Base-by-base conservation (phyloP, 1,284 basidiomycete genomes). In the Stygiomarasmius scandens region DNA sequence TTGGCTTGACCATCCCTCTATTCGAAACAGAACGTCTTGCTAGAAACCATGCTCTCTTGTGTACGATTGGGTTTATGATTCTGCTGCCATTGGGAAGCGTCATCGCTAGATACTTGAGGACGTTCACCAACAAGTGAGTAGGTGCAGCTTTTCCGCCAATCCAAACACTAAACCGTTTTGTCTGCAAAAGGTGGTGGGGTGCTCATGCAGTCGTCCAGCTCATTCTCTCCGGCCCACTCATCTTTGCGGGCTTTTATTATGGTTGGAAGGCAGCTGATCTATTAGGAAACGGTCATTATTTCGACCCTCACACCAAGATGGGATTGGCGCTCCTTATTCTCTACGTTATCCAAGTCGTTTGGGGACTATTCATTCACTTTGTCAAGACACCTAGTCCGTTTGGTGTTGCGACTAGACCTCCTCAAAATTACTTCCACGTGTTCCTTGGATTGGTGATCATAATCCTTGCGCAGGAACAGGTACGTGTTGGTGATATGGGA, bases 41-140 rank as follows among this genome's bases (percentile, higher is more conserved):
- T 4, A 73, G 69, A 58, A 75, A 67, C 11, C 85, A 87, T 69
- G 83, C 80, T 4, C 70, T 82, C n/a, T 70, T 83, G 34, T 78
- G 76, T 46, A 70, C 76, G 2, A 66, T 82, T 43, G 85, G 82
- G 1, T 86, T 87, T 63, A 72, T 89, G 60, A 69, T 89, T 49
- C 64, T 88, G 2, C 72, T 89, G 0, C 87, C 87, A 1, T 58
- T 83, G 23, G 87, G 85, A 3, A 77, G 77, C 9, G 71, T 90
- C 56, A 67, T 84, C 25, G 82, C 84, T 1, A 78, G 87, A 56
- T 83, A 79, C 60, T 71, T 79, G 1, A 78, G 87, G 49, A 86
- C 75, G 60, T 82, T 74, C 67, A 78, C 72, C 23, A 70, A 68
- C 24, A 69, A 64, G 81, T 80, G 58, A 61, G 73, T 63, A n/a